Base-by-base conservation (phyloP, 2,329 filamentous ascomycete genomes). In the Microthyrium microscopicum region DNA sequence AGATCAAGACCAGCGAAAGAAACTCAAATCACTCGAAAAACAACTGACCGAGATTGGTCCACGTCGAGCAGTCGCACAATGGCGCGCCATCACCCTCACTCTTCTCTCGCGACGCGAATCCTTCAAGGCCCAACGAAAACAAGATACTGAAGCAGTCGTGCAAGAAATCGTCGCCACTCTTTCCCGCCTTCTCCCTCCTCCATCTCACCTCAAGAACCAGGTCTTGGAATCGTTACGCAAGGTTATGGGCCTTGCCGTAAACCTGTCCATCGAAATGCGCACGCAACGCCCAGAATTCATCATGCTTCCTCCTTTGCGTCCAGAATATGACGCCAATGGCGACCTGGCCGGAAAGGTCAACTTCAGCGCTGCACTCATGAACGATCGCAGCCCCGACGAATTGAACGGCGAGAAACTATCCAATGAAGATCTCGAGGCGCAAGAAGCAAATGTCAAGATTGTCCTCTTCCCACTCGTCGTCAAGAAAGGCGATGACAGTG, bases 391-490 rank as follows among this genome's bases (percentile, higher is more conserved):
- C 39, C n/a, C n/a, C n/a, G n/a, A n/a, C n/a, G n/a, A n/a, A n/a
- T n/a, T n/a, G n/a, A n/a, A n/a, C n/a, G 77, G 78, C 26, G 71
- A 77, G 41, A 68, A 61, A 34, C 65, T 53, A 20, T 74, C 72
- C 17, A 87, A 89, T 47, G 78, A 87, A 42, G 79, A 87, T 33
- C 70, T 93, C 17, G 80, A 95, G 55, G 64, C 66, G 5, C 68
- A 77, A 39, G 67, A 71, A 26, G 76, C 83, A 18, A 71, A 87
- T 13, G 84, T 98, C 26, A 80, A 89, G 44, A 72, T 93, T 40
- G 85, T 98, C 2, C 70, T 98, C 26, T 98, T 98, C 64, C 91
- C 91, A 7, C 68, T 95, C 2, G 87, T 98, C 13, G 82, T 95
- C 46, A 93, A 93, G 61, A 91, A 89, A 61, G 87, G 85, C 34